These are phyloP conservation scores for Psidium guajava DNA, from an alignment of 345 rosid species.

Conservation along the genomic window DNA sequence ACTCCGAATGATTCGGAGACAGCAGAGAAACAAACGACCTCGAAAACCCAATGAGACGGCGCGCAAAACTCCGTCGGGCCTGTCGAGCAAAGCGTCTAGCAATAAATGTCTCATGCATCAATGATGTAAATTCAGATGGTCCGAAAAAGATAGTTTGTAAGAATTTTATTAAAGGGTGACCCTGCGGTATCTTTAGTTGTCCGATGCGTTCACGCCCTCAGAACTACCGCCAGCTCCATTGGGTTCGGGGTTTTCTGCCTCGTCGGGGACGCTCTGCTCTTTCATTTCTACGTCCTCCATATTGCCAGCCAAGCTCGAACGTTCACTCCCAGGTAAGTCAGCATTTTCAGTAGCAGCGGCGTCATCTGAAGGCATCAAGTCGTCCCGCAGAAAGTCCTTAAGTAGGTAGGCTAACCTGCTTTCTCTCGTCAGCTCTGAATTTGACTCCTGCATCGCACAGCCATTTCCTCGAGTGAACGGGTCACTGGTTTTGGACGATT, in stretches of 20 bases:
- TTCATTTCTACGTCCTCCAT: not conserved
- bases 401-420: not conserved
- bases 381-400: not conserved
- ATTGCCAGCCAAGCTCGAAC: not conserved
- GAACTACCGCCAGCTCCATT: slow-evolving; percentile 1
- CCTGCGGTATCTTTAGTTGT: slow-evolving; percentile 14
- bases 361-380: not conserved
- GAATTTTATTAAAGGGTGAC: not conserved
- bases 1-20: not conserved
- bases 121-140: not conserved
- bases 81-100: not conserved
- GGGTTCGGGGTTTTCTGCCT: not conserved
- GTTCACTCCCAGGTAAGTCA: not conserved
- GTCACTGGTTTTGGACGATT: not conserved
- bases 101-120: not conserved
- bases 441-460: slow-evolving; percentile 1
- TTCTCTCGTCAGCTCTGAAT: not conserved
- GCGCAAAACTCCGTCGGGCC: not conserved
- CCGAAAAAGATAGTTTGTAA: not conserved
- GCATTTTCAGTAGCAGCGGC: not conserved
- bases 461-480: not conserved
- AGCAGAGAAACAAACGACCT: not conserved
- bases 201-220: slow-evolving; percentile 19
- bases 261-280: not conserved
- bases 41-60: not conserved